Evolutionary conservation across 257 asterid genomes (phyloP).

Genomic region (Forsythia viridissima): DNA sequence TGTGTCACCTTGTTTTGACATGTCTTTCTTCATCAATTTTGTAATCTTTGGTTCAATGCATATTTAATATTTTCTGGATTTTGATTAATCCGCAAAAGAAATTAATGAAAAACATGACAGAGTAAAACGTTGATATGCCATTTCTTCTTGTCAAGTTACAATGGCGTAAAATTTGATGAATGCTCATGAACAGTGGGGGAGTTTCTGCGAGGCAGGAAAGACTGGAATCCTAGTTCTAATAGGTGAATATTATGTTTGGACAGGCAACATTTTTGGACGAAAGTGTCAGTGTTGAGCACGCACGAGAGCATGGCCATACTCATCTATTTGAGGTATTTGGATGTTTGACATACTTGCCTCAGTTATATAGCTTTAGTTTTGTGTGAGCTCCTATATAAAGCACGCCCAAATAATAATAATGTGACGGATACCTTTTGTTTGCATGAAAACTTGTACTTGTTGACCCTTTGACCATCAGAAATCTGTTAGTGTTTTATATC

Average conservation of each 20-base stretch:
- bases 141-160: not conserved
- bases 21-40: not conserved
- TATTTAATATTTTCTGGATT: not conserved
- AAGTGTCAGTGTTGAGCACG: constrained; percentile 64
- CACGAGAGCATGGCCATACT: constrained; percentile 92
- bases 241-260: constrained; percentile 16
- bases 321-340: constrained; percentile 78
- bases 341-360: constrained; percentile 3
- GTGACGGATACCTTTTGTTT: not conserved
- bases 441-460: constrained; percentile 9
- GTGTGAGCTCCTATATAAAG: constrained; percentile 4
- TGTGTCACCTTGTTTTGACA: not conserved
- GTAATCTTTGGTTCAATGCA: constrained; percentile 1
- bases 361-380: not conserved
- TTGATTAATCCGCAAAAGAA: not conserved
- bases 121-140: not conserved
- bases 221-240: not conserved
- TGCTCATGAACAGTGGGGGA: not conserved
- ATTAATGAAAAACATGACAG: not conserved
- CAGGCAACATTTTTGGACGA: constrained; percentile 99
- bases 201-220: not conserved
- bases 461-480: not conserved
- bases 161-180: not conserved
- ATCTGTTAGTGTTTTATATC: not conserved
- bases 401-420: not conserved